Evolutionary conservation across 2,329 filamentous ascomycete genomes (phyloP), one percentile per base, ranked within the genome.

Genomic region (Colletotrichum phormii): DNA sequence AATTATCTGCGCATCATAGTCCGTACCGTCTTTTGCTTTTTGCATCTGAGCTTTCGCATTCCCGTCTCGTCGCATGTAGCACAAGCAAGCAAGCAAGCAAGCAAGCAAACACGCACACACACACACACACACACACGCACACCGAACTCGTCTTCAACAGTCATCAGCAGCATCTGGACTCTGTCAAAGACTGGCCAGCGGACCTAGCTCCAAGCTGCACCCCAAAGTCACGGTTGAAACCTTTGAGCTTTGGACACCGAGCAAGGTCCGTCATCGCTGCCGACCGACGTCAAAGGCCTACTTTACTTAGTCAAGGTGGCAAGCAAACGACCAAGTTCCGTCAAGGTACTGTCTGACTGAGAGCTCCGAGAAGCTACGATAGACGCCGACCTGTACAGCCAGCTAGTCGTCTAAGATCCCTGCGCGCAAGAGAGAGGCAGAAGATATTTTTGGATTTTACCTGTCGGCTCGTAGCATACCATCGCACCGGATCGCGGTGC

Each of bases 401-500:
- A 33, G 49, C 55, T 42, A n/a, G 68, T 35, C 24, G 64, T 49
- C 46, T 67, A 33, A 33, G 37, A 63, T 62, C 64, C 64, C 58
- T 71, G 69, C 31, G 15, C 58, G 46, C n/a, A 63, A 42, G 26
- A 49, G 42, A 57, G 46, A 69, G 53, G 8, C 18, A 49, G 15
- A n/a, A 49, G 58, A 35, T 72, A 72, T 69, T 69, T 69, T 72
- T 69, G 69, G 65, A 72, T 64, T 72, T 59, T 53, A 26, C 58
- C 59, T 64, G 31, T 33, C 15, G 49, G 35, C 62, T 64, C 51
- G 8, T 31, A 35, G 31, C 24, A 31, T 72, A 26, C 53, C 53
- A 59, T 53, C 42, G 53, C 53, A 59, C 59, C n/a, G 53, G 53
- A 46, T 69, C 58, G 63, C 26, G 11, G 53, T 13, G 26, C 33